phyloP scores from a whole-genome alignment of 148 eudicot genomes.

The Rhododendron molle region DNA sequence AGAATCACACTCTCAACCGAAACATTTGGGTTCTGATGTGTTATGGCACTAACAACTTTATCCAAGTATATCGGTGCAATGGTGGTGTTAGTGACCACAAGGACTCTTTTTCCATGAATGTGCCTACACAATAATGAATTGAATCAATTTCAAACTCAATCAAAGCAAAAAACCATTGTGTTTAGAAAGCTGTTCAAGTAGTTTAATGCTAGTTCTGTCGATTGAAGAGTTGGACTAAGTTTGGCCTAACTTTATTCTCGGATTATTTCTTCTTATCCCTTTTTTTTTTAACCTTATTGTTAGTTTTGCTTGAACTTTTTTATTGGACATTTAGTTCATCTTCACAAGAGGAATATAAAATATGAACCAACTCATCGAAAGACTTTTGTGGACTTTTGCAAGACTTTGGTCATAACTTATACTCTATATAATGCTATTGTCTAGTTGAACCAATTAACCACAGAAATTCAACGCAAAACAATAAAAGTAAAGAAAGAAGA shows the following conservation, averaged over 20 bases:
- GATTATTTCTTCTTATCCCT: too few relatives aligned
- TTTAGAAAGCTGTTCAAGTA: not conserved
- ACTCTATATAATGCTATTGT: too few relatives aligned
- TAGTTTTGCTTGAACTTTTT: too few relatives aligned
- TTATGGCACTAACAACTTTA: slow-evolving; percentile 78
- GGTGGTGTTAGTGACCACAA: slow-evolving; percentile 92
- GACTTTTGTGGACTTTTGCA: too few relatives aligned
- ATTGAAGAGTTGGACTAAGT: not conserved
- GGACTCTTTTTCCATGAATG: slow-evolving; percentile 88
- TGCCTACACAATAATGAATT: slow-evolving; percentile 45
- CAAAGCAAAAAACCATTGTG: not conserved
- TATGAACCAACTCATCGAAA: not conserved
- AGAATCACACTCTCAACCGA: slow-evolving; percentile 80
- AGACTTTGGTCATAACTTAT: too few relatives aligned
- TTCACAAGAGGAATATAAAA: not conserved
- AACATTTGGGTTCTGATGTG: slow-evolving; percentile 73
- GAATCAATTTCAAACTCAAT: not conserved
- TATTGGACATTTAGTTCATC: too few relatives aligned
- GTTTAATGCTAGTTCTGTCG: not conserved
- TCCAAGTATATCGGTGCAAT: slow-evolving; percentile 89
- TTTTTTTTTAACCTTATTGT: too few relatives aligned
- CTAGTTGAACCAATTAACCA: too few relatives aligned
- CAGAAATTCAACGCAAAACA: too few relatives aligned
- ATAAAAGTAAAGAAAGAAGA: not conserved
- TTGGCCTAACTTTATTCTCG: too few relatives aligned